phyloP scores from a whole-genome alignment of 169 alveolate species.

The Cryptosporidium sp. region DNA sequence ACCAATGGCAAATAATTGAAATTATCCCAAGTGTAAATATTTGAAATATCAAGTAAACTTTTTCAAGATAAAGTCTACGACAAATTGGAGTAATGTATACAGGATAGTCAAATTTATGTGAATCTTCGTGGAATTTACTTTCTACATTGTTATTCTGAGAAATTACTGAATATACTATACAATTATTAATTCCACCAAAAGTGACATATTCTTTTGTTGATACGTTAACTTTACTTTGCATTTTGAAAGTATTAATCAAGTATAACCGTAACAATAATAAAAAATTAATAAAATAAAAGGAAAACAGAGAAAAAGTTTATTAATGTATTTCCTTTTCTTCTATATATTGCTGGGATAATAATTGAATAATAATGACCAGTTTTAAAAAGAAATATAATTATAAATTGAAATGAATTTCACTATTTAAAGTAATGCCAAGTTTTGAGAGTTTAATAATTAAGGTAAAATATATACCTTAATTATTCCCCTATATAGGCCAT shows the following conservation, averaged over 20 bases:
- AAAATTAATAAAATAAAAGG: not conserved
- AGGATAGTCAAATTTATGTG: conserved; percentile 38
- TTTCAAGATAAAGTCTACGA: conserved; percentile 22
- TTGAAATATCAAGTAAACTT: conserved; percentile 4
- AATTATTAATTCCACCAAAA: conserved; percentile 67
- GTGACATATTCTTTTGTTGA: conserved; percentile 26
- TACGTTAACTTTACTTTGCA: not conserved
- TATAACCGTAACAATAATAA: too few relatives aligned
- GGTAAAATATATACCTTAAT: conserved; percentile 18
- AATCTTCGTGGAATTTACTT: conserved; percentile 6
- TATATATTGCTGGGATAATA: too few relatives aligned
- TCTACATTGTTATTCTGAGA: not conserved
- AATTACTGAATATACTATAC: conserved; percentile 30
- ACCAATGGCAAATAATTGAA: conserved; percentile 58
- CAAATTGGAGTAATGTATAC: conserved; percentile 24
- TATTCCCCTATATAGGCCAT: conserved; percentile 43
- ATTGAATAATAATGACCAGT: not conserved
- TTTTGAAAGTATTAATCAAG: not conserved
- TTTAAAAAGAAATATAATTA: not conserved
- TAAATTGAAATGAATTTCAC: not conserved
- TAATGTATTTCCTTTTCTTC: not conserved
- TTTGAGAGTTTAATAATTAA: conserved; percentile 20
- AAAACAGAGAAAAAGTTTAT: not conserved
- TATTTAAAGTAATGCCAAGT: conserved; percentile 3
- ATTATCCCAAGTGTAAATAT: conserved; percentile 48